A percentile compares a stretch with the other conserved stretches of the same genome.
Conservation (phyloP, 1,284 basidiomycete genomes). For the Austropuccinia psidii region DNA sequence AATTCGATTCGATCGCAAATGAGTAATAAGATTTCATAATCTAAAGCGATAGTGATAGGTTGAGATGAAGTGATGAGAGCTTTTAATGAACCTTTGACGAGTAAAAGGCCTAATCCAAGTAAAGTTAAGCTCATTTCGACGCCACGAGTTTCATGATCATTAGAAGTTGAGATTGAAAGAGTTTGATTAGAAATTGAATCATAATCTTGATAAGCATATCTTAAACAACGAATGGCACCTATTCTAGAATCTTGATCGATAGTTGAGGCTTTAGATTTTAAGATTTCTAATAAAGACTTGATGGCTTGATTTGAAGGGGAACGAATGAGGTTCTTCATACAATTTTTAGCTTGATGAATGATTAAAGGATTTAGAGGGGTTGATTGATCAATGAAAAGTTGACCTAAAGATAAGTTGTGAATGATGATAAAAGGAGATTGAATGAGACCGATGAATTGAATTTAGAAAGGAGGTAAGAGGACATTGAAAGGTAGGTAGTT, state of each 20-base stretch:
- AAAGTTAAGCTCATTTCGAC: slow-evolving; percentile 15
- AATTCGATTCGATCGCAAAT: slow-evolving; percentile 17
- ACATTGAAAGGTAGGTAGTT: too few relatives aligned
- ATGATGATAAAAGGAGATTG: too few relatives aligned
- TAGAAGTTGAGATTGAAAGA: background rate
- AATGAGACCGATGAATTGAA: too few relatives aligned
- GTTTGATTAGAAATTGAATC: slow-evolving; percentile 12
- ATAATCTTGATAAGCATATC: slow-evolving; percentile 33
- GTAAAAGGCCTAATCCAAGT: slow-evolving; percentile 20
- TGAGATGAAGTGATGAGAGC: background rate
- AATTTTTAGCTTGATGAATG: slow-evolving; percentile 28
- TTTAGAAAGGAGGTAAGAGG: too few relatives aligned
- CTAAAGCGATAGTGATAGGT: background rate
- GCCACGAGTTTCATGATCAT: background rate
- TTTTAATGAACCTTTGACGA: slow-evolving; percentile 9
- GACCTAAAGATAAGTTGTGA: too few relatives aligned
- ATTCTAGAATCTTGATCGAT: slow-evolving; percentile 22
- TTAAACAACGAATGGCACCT: slow-evolving; percentile 33
- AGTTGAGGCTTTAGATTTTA: background rate
- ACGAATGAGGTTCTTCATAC: slow-evolving; percentile 35
- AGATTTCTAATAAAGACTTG: slow-evolving; percentile 9
- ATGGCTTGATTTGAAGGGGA: slow-evolving; percentile 37
- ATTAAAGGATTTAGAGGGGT: background rate
- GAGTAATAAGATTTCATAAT: slow-evolving; percentile 27
- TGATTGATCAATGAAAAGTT: background rate